phyloP scores from a whole-genome alignment of 441 rosid species.

The Adansonia rubrostipa region DNA sequence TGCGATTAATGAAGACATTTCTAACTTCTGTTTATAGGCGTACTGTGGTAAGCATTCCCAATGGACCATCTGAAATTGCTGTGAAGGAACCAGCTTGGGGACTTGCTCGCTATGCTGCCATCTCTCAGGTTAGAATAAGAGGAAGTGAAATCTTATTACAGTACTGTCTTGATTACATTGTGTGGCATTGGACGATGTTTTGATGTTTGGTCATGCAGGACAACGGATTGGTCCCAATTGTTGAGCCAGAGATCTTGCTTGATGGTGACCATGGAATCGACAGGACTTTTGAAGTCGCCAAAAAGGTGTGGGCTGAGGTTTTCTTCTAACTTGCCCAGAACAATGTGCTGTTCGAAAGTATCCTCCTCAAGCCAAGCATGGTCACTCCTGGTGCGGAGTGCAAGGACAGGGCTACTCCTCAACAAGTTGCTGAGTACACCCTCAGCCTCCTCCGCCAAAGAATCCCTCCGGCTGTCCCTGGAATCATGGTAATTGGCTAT shows the following conservation, averaged over 20 bases:
- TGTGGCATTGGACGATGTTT: conserved; percentile 6
- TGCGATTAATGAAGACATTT: background rate
- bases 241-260: conserved; percentile 89
- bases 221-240: conserved; percentile 84
- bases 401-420: conserved; percentile 70
- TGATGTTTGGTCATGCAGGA: conserved; percentile 47
- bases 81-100: conserved; percentile 98
- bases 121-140: conserved; percentile 61
- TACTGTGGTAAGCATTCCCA: conserved; percentile 90
- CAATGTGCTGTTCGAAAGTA: conserved; percentile 86
- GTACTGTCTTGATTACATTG: background rate
- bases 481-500: conserved; percentile 82
- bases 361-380: conserved; percentile 95
- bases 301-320: conserved; percentile 85
- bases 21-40: conserved; percentile 40
- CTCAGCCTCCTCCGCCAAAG: conserved; percentile 74
- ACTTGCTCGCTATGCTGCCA: conserved; percentile 88
- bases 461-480: conserved; percentile 83
- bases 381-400: conserved; percentile 90
- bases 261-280: conserved; percentile 86
- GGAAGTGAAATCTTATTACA: background rate
- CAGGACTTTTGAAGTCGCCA: conserved; percentile 81
- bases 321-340: conserved; percentile 86
- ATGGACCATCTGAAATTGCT: conserved; percentile 87
- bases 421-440: conserved; percentile 79